phyloP scores from a whole-genome alignment of 331 rosid genomes.

The Telfairia occidentalis region DNA sequence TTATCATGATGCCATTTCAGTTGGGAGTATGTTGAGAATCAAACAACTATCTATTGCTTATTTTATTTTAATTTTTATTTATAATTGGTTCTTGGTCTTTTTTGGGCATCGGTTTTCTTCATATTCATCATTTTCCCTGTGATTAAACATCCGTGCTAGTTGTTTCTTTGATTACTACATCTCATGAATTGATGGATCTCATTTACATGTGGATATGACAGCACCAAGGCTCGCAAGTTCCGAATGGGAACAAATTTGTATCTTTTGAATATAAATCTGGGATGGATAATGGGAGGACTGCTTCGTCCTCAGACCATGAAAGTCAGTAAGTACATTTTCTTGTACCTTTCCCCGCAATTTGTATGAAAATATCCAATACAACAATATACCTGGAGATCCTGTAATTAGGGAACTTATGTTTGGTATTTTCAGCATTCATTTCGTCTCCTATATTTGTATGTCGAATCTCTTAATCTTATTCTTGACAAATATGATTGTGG shows the following conservation, averaged over 20 bases:
- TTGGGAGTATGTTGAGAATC: neutral
- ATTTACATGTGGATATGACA: constrained; percentile 25
- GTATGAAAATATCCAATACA: neutral
- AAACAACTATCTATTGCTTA: neutral
- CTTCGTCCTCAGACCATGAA: constrained; percentile 93
- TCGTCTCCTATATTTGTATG: too few relatives aligned
- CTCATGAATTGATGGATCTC: constrained; percentile 2
- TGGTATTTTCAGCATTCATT: neutral
- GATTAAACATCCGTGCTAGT: neutral
- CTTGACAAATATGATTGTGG: neutral
- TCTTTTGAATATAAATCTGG: constrained; percentile 97
- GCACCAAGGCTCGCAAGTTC: constrained; percentile 89
- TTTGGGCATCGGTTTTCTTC: neutral
- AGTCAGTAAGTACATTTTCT: constrained; percentile 65
- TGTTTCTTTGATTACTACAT: neutral
- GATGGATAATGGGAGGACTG: constrained; percentile 93
- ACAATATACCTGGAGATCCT: neutral
- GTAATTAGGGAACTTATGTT: neutral
- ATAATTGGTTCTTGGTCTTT: neutral
- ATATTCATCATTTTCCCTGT: neutral
- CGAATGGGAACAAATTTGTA: constrained; percentile 85
- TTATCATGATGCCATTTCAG: neutral
- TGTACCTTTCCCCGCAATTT: neutral
- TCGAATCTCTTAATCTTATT: neutral
- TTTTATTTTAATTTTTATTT: neutral